A percentile compares a stretch with the other conserved stretches of the same genome.
Evolutionary conservation across 306 rosid species (phyloP).

Genomic region (Vigna nakashimae): DNA sequence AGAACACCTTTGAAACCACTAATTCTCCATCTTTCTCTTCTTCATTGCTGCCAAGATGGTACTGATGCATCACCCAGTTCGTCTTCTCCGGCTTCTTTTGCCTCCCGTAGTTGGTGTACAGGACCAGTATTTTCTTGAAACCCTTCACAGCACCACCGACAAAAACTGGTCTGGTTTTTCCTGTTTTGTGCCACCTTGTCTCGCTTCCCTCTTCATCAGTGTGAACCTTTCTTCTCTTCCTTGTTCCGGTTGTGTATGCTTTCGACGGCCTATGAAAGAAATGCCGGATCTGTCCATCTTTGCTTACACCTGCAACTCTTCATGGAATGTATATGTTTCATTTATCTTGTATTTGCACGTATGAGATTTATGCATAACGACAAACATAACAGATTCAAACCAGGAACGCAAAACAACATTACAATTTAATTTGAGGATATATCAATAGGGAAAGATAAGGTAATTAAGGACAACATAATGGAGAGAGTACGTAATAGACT

Average conservation of each 20-base stretch:
- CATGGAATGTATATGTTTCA: background rate
- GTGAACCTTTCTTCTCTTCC: slow-evolving; percentile 85
- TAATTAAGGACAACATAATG: background rate
- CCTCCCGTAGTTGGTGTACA: slow-evolving; percentile 90
- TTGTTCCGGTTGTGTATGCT: slow-evolving; percentile 91
- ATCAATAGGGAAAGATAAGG: background rate
- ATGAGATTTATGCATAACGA: background rate
- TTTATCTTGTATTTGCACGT: background rate
- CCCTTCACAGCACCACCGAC: slow-evolving; percentile 63
- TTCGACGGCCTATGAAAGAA: slow-evolving; percentile 88
- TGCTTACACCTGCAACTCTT: slow-evolving; percentile 67
- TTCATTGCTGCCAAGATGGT: slow-evolving; percentile 82
- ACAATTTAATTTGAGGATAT: background rate
- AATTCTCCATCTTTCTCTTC: slow-evolving; percentile 92
- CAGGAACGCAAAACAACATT: background rate
- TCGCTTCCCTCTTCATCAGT: slow-evolving; percentile 81
- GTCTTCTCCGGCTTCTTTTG: slow-evolving; percentile 89
- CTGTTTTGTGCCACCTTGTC: slow-evolving; percentile 96
- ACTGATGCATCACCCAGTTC: slow-evolving; percentile 97
- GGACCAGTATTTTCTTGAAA: slow-evolving; percentile 86
- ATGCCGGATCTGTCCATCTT: slow-evolving; percentile 81
- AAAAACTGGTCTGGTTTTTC: slow-evolving; percentile 76
- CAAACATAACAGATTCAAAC: background rate
- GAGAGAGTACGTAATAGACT: background rate
- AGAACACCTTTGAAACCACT: slow-evolving; percentile 88